Conservation (phyloP, 345 rosid species). For the Passiflora organensis region DNA sequence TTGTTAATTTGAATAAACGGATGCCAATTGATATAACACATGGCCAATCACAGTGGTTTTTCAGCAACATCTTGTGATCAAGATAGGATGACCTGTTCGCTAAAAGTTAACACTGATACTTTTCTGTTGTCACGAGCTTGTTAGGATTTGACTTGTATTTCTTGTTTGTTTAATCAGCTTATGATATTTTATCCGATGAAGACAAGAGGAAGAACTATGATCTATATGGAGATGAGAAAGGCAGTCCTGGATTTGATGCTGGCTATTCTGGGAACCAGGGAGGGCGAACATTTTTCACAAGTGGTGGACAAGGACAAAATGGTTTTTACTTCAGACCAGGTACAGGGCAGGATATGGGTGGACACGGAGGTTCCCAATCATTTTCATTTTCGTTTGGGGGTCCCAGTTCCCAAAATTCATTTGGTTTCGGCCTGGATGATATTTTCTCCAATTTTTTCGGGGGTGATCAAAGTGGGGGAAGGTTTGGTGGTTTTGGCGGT, state of each 20-base stretch:
- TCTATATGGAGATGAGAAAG: conserved; percentile 82
- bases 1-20: no score
- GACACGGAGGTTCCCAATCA: conserved; percentile 55
- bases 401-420: conserved; percentile 44
- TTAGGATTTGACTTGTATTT: conserved; percentile 4
- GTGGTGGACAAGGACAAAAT: conserved; percentile 54
- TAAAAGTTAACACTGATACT: not conserved
- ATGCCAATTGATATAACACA: no score
- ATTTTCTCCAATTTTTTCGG: conserved; percentile 60
- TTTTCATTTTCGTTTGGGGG: conserved; percentile 78
- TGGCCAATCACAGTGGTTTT: no score
- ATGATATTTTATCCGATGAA: conserved; percentile 87
- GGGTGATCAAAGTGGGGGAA: conserved; percentile 31
- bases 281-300: conserved; percentile 50
- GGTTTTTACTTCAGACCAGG: conserved; percentile 56
- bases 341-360: conserved; percentile 68
- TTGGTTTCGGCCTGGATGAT: conserved; percentile 61
- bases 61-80: no score
- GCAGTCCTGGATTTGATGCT: conserved; percentile 68
- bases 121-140: not conserved
- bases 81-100: no score
- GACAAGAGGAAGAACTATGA: conserved; percentile 82
- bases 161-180: conserved; percentile 54
- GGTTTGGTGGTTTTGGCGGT: conserved; percentile 56
- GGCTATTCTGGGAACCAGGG: conserved; percentile 60